Base-by-base conservation (phyloP, 805 yeast species). In the Candida montana region DNA sequence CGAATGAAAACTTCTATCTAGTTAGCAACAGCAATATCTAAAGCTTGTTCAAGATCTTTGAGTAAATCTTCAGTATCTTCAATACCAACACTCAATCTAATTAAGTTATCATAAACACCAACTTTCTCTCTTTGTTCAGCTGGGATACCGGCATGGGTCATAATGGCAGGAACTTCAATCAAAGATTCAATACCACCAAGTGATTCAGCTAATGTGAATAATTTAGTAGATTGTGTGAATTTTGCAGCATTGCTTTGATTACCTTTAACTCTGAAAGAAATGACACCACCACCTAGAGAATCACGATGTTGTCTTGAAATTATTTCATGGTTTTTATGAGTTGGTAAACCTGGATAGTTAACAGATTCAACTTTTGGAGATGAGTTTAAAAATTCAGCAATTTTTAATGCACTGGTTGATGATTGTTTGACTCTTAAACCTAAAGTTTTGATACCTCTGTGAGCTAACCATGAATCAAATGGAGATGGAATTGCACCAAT, bases 101-200 rank as follows among this genome's bases (percentile, higher is more conserved):
- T 71, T 64, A 87, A 74, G 64, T 85, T 88, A 57, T 85, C 95
- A 53, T 59, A 83, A 35, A 86, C 93, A 49, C 95, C 95, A 45
- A 79, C 74, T 39, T 78, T 75, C 65, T 83, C 91, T 67, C 95
- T 79, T 55, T 77, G 81, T 40, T 70, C 85, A 61, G 72, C 70
- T 57, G 93, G 88, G 62, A 86, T 86, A 60, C 95, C 95, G 42
- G 91, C 93, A 57, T 86, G 95, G 54, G 95, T 86, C 95, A 86
- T 86, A 44, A 79, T 77, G 35, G 95, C 93, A 32, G 95, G 96
- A 37, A 87, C 90, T 66, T 87, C 95, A 50, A 84, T 67, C 57
- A 86, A 71, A 8, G 90, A 81, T 69, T 87, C 95, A 49, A 87
- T 81, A 53, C 95, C 95, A 52, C 96, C 96, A 47, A 87, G 74